phyloP scores from a whole-genome alignment of 2,329 filamentous ascomycete genomes.

The Eutypella sp. region DNA sequence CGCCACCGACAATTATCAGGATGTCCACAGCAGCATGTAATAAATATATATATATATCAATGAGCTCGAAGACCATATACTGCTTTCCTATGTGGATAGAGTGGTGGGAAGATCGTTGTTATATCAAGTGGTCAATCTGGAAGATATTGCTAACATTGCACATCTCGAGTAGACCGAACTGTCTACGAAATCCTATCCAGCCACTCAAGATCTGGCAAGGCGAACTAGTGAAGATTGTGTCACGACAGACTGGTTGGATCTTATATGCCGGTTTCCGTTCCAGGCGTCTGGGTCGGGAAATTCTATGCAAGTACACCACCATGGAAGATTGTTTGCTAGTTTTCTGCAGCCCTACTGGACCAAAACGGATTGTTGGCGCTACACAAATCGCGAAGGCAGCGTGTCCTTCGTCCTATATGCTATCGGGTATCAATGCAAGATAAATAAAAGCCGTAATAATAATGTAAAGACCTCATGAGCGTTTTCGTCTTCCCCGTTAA shows the following conservation, averaged over 20 bases:
- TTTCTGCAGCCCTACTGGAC: not conserved
- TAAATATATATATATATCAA: too few species aligned
- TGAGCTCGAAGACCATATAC: too few species aligned
- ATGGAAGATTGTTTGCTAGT: not conserved
- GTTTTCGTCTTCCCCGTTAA: too few species aligned
- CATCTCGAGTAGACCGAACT: too few species aligned
- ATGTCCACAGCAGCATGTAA: too few species aligned
- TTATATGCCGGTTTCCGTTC: not conserved
- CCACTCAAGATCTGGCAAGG: conserved; percentile 5
- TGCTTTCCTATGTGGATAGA: too few species aligned
- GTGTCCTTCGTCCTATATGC: not conserved
- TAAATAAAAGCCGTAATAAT: not conserved
- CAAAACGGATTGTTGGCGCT: not conserved
- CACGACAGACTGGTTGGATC: conserved; percentile 1
- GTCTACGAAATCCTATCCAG: not conserved
- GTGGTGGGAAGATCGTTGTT: too few species aligned
- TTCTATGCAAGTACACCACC: not conserved
- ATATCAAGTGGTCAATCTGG: too few species aligned
- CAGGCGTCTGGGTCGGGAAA: not conserved
- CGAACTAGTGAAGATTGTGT: conserved; percentile 11
- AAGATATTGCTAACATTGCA: too few species aligned
- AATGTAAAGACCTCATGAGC: too few species aligned
- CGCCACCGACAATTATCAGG: too few species aligned
- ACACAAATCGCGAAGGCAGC: not conserved
- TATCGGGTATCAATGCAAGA: not conserved